These are phyloP conservation scores for Sicyos edulis DNA, from an alignment of 306 rosid genomes.

Conservation along the genomic window DNA sequence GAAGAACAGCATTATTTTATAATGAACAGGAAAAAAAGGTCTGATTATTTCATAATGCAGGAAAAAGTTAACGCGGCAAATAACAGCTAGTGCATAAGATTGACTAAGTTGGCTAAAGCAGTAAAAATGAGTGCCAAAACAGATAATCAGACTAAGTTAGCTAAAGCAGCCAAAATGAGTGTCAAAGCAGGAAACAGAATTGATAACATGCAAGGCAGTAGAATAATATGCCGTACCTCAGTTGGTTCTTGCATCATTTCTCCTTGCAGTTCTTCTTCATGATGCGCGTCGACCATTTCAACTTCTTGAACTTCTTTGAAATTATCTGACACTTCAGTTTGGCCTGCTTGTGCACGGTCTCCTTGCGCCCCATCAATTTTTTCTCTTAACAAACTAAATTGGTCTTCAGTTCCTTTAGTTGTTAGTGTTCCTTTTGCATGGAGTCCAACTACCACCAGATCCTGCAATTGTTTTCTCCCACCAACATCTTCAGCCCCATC, in stretches of 20 bases:
- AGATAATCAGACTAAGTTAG: too few species aligned
- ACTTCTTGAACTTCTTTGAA: background rate
- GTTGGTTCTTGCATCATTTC: slow-evolving; percentile 15
- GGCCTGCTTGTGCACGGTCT: background rate
- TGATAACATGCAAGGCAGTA: background rate
- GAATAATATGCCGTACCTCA: slow-evolving; percentile 18
- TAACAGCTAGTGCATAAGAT: background rate
- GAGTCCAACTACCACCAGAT: background rate
- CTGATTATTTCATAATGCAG: background rate
- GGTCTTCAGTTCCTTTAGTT: slow-evolving; percentile 15
- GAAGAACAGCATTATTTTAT: background rate
- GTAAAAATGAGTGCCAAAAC: background rate
- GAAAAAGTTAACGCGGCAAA: background rate
- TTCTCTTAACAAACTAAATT: background rate
- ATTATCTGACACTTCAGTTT: background rate
- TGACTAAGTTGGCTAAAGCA: background rate
- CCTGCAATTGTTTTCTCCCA: background rate
- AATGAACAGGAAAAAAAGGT: background rate
- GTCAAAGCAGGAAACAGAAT: background rate
- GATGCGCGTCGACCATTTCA: slow-evolving; percentile 14
- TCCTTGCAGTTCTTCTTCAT: background rate
- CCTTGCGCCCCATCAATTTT: background rate
- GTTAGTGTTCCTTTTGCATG: background rate
- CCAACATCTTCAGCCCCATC: slow-evolving; percentile 14
- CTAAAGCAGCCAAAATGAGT: background rate